Evolutionary conservation across 345 rosid genomes (phyloP), one percentile per base, ranked within the genome.

Genomic region (Rhizophora mangle): DNA sequence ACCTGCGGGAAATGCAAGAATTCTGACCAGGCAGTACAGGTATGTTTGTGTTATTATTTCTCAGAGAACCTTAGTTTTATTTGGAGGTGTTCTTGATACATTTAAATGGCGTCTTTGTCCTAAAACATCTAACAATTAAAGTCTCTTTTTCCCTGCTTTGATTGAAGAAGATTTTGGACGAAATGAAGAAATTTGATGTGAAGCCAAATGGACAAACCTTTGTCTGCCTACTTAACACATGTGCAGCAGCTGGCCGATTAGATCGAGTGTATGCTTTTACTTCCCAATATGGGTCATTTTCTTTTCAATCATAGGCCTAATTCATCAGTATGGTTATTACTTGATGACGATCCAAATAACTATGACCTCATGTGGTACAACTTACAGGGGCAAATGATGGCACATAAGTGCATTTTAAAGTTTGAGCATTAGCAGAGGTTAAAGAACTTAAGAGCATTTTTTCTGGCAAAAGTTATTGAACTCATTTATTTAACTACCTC

Each of bases 141-240:
- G 10, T 63, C 62, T 54, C 58, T 61, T 39, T 65, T 76, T 72
- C 26, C 11, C 58, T 74, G 9, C 70, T 31, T 29, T 70, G 27
- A 21, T 4, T 60, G 66, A 76, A 95, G 99, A 81, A 95, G 99
- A 81, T 95, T 54, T 85, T 80, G 61, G 98, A 92, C 51, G 99
- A 95, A 83, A 92, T 95, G 97, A 95, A 92, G 90, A 84, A 72
- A 65, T 85, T 83, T 63, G 94, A 85, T 36, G 94, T 95, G 78
- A 90, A 95, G 86, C 97, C 99, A 52, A 92, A 85, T 77, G 96
- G 86, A 72, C 96, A 90, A 85, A 92, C 97, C 52, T 92, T 84
- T 78, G 78, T 88, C 60, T 83, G 91, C 82, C 81, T 95, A 31
- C 96, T 95, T 49, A 90, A 92, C 80, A 91, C 96, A 43, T 95